Percentiles rank a stretch among this genome's conserved stretches.
Conservation (phyloP, 2,329 filamentous ascomycete genomes). For the Alternaria ventricosa region DNA sequence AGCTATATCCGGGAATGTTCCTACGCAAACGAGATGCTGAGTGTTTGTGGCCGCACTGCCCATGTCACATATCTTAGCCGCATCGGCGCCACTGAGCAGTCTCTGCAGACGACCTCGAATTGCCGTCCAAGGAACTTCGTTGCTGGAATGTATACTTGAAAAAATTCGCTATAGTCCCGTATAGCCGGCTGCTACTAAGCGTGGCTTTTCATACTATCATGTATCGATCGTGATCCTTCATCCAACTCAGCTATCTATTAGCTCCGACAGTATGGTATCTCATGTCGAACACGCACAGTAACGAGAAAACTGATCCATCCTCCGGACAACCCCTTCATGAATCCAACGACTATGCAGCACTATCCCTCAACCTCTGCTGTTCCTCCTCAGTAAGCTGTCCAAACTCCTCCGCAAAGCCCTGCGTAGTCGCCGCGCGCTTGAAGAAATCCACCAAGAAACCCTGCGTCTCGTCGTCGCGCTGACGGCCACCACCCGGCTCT, state of each 20-base stretch:
- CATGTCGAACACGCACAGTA: neutral
- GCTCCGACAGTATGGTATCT: neutral
- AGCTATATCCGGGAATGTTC: neutral
- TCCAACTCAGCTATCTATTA: neutral
- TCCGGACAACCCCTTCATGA: neutral
- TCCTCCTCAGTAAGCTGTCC: constrained; percentile 61
- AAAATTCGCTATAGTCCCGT: neutral
- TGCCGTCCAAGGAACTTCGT: neutral
- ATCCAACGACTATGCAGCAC: constrained; percentile 22
- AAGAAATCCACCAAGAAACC: constrained; percentile 86
- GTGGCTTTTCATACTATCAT: neutral
- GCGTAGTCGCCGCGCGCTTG: constrained; percentile 59
- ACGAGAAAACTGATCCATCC: neutral
- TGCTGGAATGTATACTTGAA: neutral
- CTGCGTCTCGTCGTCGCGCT: constrained; percentile 89
- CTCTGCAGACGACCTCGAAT: neutral
- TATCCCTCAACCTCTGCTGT: constrained; percentile 58
- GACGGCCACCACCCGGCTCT: constrained; percentile 60
- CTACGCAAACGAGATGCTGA: neutral
- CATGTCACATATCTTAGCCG: neutral
- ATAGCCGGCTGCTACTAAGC: neutral
- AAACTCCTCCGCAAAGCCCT: constrained; percentile 63
- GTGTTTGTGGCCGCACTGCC: neutral
- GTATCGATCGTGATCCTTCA: neutral
- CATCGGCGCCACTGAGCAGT: neutral